phyloP scores from a whole-genome alignment of 2,329 filamentous ascomycete species.

The Teratosphaeria destructans region DNA sequence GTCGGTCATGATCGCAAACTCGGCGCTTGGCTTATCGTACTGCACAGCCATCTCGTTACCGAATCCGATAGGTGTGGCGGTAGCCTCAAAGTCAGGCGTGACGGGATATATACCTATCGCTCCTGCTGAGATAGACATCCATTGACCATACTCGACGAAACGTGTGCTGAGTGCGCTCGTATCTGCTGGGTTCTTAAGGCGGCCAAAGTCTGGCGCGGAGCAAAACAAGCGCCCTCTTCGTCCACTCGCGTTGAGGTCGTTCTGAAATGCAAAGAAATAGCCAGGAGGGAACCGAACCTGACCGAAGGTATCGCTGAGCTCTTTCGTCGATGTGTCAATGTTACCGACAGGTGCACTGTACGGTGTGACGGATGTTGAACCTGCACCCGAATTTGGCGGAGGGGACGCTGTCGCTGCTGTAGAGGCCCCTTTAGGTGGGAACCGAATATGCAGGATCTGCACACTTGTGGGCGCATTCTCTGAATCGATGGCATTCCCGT shows the following conservation, averaged over 20 bases:
- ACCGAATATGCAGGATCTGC: slow-evolving; percentile 95
- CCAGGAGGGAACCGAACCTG: slow-evolving; percentile 63
- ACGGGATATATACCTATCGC: slow-evolving; percentile 69
- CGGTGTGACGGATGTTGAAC: slow-evolving; percentile 7
- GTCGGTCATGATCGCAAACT: slow-evolving; percentile 86
- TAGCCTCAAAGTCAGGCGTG: slow-evolving; percentile 61
- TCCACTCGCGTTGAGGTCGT: slow-evolving; percentile 35
- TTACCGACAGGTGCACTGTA: slow-evolving; percentile 12
- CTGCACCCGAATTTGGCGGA: not conserved
- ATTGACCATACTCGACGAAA: slow-evolving; percentile 72
- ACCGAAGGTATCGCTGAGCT: slow-evolving; percentile 26
- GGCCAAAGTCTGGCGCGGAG: slow-evolving; percentile 76
- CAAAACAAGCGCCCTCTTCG: slow-evolving; percentile 60
- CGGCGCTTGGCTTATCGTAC: slow-evolving; percentile 70
- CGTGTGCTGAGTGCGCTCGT: slow-evolving; percentile 44
- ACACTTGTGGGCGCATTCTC: slow-evolving; percentile 77
- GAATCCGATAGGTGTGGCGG: slow-evolving; percentile 62
- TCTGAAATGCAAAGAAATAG: slow-evolving; percentile 73
- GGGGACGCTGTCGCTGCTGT: slow-evolving; percentile 5
- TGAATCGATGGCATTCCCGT: slow-evolving; percentile 47
- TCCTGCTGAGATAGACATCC: slow-evolving; percentile 57
- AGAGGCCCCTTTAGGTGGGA: slow-evolving; percentile 53
- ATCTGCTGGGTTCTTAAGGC: slow-evolving; percentile 44
- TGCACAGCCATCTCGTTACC: slow-evolving; percentile 96
- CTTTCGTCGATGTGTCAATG: slow-evolving; percentile 25